phyloP scores from a whole-genome alignment of 83 land plant species.

The Diphasiastrum complanatum region DNA sequence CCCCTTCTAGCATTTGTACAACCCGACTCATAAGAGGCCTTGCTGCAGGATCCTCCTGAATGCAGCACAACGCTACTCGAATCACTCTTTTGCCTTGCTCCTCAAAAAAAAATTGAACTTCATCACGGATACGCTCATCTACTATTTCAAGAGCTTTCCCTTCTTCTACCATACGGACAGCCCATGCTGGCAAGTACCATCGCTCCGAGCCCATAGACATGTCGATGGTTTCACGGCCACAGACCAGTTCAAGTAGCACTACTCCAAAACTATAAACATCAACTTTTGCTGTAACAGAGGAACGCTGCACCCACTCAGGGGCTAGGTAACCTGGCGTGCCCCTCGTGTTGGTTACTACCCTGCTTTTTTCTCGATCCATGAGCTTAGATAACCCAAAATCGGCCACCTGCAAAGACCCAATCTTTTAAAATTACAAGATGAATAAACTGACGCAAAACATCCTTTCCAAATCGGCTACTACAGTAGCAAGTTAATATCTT shows the following conservation, averaged over 20 bases:
- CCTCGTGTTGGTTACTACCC: too few relatives aligned
- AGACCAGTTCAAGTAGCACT: not conserved
- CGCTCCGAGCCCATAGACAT: not conserved
- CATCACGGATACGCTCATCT: not conserved
- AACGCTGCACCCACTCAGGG: not conserved
- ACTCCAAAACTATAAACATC: not conserved
- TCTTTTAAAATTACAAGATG: too few relatives aligned
- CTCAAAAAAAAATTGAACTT: not conserved
- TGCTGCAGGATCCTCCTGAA: slow-evolving; percentile 28
- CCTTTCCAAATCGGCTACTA: too few relatives aligned
- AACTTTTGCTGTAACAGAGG: not conserved
- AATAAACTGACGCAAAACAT: too few relatives aligned
- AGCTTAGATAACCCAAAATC: too few relatives aligned
- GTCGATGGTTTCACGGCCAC: not conserved
- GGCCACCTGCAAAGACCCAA: too few relatives aligned
- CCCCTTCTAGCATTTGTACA: slow-evolving; percentile 31
- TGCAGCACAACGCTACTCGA: slow-evolving; percentile 32
- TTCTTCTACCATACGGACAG: not conserved
- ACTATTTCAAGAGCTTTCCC: not conserved
- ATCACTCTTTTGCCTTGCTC: slow-evolving; percentile 25
- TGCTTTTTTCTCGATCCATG: too few relatives aligned
- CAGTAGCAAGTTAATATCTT: too few relatives aligned
- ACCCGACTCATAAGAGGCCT: slow-evolving; percentile 35
- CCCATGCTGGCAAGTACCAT: not conserved
- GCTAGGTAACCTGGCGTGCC: too few relatives aligned